Percentiles rank a stretch among this genome's conserved stretches.
phyloP scores from a whole-genome alignment of 2,329 filamentous ascomycete species.

The Ophiostoma quercus region DNA sequence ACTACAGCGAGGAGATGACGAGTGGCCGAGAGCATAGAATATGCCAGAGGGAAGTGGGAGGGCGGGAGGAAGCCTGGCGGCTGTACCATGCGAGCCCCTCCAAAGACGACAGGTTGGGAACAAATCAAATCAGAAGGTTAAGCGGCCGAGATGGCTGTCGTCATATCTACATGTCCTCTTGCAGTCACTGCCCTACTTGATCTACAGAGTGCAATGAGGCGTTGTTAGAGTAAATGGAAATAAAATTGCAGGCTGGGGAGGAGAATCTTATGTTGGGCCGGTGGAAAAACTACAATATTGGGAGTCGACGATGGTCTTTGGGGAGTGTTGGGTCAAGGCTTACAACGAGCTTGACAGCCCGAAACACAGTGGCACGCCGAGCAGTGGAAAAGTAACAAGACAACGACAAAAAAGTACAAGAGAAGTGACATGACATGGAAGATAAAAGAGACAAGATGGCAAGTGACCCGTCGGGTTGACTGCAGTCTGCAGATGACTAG shows the following conservation, averaged over 20 bases:
- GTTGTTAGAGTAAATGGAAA: not conserved
- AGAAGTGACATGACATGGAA: not conserved
- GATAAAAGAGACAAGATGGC: not conserved
- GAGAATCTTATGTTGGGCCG: not conserved
- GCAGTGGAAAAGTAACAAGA: not conserved
- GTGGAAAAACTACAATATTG: not conserved
- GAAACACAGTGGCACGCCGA: not conserved
- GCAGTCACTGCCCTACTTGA: not conserved
- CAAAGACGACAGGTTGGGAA: not conserved
- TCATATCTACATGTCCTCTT: not conserved
- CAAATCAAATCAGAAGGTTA: not conserved
- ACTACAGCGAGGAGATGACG: not conserved
- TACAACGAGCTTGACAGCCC: not conserved
- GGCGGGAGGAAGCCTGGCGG: constrained; percentile 4
- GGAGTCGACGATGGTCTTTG: not conserved
- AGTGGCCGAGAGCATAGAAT: not conserved
- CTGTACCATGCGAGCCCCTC: constrained; percentile 5
- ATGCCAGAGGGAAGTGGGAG: not conserved
- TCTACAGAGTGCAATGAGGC: not conserved
- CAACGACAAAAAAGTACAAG: not conserved
- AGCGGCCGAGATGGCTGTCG: not conserved
- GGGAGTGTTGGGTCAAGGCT: not conserved
- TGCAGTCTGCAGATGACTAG: constrained; percentile 17
- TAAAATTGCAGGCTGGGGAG: not conserved
- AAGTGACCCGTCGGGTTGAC: constrained; percentile 12